Evolutionary conservation across 345 rosid species (phyloP).

Genomic region (Salix udensis): DNA sequence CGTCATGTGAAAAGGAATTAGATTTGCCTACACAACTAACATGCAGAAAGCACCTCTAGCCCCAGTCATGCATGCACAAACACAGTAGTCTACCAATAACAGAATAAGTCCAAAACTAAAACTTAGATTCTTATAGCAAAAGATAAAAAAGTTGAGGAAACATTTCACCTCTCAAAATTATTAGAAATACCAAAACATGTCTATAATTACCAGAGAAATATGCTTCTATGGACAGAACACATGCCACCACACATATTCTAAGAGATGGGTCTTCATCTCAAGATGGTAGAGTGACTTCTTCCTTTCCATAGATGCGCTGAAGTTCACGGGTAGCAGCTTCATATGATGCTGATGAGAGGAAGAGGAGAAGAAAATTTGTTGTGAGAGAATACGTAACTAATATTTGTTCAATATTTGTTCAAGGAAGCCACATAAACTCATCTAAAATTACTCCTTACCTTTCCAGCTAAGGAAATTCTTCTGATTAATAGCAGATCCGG

Average conservation of each 20-base stretch:
- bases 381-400: background rate
- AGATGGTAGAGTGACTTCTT: conserved; percentile 48
- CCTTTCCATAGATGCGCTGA: conserved; percentile 84
- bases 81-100: background rate
- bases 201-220: conserved; percentile 3
- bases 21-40: background rate
- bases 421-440: background rate
- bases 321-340: conserved; percentile 88
- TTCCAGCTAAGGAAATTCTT: conserved; percentile 85
- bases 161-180: background rate
- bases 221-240: conserved; percentile 20
- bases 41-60: background rate
- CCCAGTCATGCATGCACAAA: background rate
- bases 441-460: conserved; percentile 41
- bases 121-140: background rate
- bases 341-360: conserved; percentile 55
- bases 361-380: background rate
- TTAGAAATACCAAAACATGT: background rate
- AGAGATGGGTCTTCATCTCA: conserved; percentile 29
- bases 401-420: background rate
- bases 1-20: background rate
- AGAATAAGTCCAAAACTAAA: background rate
- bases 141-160: background rate
- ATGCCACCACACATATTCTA: conserved; percentile 13
- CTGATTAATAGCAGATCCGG: conserved; percentile 81